These are phyloP conservation scores for Taiozyma onychis DNA, from an alignment of 1,139 yeast species.

Conservation along the genomic window DNA sequence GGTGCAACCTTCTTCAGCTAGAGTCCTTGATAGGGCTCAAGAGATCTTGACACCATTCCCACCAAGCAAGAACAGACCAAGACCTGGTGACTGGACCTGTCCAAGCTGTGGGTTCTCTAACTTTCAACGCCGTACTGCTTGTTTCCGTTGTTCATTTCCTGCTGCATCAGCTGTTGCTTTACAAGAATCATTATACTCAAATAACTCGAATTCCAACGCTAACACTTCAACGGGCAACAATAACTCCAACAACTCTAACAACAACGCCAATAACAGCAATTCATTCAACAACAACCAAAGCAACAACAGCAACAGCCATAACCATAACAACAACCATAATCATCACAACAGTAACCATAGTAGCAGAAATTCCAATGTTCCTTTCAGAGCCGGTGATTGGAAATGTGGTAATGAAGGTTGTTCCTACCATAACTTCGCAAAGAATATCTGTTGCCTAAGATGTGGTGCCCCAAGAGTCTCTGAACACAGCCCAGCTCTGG, in stretches of 20 bases:
- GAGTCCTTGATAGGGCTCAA: constrained; percentile 74
- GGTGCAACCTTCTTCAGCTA: constrained; percentile 78
- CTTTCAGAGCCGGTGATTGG: constrained; percentile 98
- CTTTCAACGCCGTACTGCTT: constrained; percentile 90
- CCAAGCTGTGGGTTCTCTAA: constrained; percentile 95
- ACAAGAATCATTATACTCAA: constrained; percentile 43
- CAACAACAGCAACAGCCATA: constrained; percentile 3
- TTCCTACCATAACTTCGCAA: constrained; percentile 89
- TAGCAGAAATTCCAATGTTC: constrained; percentile 45
- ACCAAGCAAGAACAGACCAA: constrained; percentile 80
- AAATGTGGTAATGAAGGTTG: constrained; percentile 77
- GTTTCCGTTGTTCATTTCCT: constrained; percentile 90
- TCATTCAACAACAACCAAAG: constrained; percentile 2
- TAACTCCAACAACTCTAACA: constrained; percentile 3
- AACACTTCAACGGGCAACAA: constrained; percentile 1
- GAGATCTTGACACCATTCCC: constrained; percentile 83
- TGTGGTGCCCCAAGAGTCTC: constrained; percentile 69
- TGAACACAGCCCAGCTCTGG: constrained; percentile 5
- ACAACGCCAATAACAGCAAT: constrained; percentile 9
- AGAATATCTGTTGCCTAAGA: constrained; percentile 78
- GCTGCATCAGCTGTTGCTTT: constrained; percentile 66
- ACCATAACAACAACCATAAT: constrained; percentile 7
- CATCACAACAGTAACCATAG: constrained; percentile 10
- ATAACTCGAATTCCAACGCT: constrained; percentile 12
- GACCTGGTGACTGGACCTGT: constrained; percentile 98